Evolutionary conservation across 2,329 filamentous ascomycete genomes (phyloP).

Genomic region (Fusarium paranaense): DNA sequence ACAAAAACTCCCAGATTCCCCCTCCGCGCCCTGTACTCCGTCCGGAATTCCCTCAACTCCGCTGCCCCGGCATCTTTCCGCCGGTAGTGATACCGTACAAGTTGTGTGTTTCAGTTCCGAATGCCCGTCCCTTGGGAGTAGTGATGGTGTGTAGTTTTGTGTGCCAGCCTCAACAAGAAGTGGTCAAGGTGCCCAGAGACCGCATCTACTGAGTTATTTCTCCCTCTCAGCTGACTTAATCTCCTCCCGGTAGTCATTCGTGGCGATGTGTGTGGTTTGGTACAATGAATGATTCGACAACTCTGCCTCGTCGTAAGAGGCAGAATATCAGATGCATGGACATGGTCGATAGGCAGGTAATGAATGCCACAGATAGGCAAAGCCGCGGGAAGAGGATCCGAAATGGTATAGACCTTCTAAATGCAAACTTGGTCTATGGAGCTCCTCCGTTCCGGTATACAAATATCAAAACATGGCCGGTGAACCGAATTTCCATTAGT

Average conservation of each 20-base stretch:
- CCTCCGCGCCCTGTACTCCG: constrained; percentile 26
- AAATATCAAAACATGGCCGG: constrained; percentile 17
- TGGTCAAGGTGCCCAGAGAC: not conserved
- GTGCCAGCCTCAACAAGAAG: not conserved
- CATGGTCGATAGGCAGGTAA: not conserved
- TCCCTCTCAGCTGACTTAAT: not conserved
- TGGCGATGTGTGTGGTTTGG: constrained; percentile 8
- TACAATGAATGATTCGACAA: not conserved
- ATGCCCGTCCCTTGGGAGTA: not conserved
- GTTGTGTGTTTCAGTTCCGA: constrained; percentile 10
- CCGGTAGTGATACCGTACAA: constrained; percentile 16
- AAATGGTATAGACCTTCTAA: constrained; percentile 38
- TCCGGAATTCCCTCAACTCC: constrained; percentile 32
- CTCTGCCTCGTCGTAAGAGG: not conserved
- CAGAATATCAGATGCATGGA: constrained; percentile 1
- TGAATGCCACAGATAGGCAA: constrained; percentile 14
- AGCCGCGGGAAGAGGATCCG: constrained; percentile 10
- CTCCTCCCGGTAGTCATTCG: not conserved
- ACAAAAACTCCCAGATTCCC: constrained; percentile 28
- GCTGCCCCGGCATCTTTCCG: not conserved
- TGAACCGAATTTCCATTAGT: constrained; percentile 26
- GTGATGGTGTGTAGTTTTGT: not conserved
- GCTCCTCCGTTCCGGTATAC: constrained; percentile 34
- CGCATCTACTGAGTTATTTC: not conserved
- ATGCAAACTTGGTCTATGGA: constrained; percentile 41